phyloP scores from a whole-genome alignment of 2,329 filamentous ascomycete genomes.

The Botrytis tulipae region DNA sequence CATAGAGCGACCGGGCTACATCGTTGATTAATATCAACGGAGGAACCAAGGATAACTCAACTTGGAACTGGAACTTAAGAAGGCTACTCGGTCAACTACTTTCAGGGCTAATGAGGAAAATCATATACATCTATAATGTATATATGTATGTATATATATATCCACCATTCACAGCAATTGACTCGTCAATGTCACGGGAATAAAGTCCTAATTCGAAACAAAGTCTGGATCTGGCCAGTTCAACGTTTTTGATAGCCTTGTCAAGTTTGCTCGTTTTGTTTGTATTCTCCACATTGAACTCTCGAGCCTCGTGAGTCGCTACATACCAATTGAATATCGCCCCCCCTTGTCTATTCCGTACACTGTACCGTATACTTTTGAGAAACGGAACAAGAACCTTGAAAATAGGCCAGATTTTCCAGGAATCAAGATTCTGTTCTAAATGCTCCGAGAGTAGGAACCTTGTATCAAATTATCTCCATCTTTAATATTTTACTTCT shows the following conservation, averaged over 20 bases:
- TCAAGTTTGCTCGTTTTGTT: slow-evolving; percentile 17
- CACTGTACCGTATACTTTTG: neutral
- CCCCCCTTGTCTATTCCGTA: neutral
- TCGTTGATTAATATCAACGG: neutral
- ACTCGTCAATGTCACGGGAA: neutral
- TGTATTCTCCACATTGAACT: neutral
- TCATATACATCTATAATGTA: neutral
- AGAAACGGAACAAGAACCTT: neutral
- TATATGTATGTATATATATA: neutral
- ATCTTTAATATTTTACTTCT: neutral
- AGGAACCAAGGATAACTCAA: neutral
- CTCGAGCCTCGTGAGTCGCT: slow-evolving; percentile 6
- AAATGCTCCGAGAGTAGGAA: neutral
- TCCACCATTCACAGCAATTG: neutral
- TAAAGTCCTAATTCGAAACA: neutral
- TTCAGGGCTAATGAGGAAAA: neutral
- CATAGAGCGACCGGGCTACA: neutral
- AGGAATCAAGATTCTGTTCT: slow-evolving; percentile 14
- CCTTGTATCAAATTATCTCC: slow-evolving; percentile 3
- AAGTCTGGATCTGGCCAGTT: slow-evolving; percentile 8
- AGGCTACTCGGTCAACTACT: slow-evolving; percentile 15
- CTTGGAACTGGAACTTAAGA: neutral
- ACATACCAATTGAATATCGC: neutral
- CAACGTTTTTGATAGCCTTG: slow-evolving; percentile 16
- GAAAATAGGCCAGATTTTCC: neutral